These are phyloP conservation scores for Xylariaceae sp. DNA, from an alignment of 2,329 filamentous ascomycete species.

Conservation along the genomic window DNA sequence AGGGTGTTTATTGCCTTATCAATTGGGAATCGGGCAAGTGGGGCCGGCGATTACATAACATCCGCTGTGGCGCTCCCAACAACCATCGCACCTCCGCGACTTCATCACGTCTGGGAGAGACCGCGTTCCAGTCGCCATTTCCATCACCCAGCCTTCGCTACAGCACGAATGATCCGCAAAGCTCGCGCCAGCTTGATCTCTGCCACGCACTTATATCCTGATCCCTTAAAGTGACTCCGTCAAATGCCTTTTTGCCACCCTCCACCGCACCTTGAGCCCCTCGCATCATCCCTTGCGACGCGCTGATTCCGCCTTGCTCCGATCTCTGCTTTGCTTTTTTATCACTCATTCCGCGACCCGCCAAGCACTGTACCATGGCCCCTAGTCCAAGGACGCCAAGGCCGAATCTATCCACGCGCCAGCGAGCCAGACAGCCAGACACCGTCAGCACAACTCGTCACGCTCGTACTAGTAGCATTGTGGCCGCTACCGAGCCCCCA, in stretches of 20 bases:
- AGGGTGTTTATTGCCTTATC: conserved; percentile 1
- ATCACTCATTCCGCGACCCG: background rate
- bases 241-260: conserved; percentile 34
- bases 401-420: conserved; percentile 24
- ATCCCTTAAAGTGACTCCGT: conserved; percentile 13
- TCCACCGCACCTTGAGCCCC: conserved; percentile 28
- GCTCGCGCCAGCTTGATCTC: conserved; percentile 3
- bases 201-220: background rate
- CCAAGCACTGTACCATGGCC: conserved; percentile 27
- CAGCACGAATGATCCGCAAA: conserved; percentile 16
- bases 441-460: conserved; percentile 28
- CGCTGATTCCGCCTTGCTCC: conserved; percentile 30
- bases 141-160: conserved; percentile 6
- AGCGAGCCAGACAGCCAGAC: conserved; percentile 27
- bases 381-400: conserved; percentile 34
- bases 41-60: conserved; percentile 21
- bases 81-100: conserved; percentile 19
- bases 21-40: conserved; percentile 21
- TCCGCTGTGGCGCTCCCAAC: conserved; percentile 18
- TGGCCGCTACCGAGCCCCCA: conserved; percentile 54
- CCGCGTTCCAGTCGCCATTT: conserved; percentile 22
- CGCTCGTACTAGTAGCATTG: conserved; percentile 36
- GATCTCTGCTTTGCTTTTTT: conserved; percentile 5
- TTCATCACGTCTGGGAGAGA: conserved; percentile 23
- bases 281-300: conserved; percentile 34